Percentiles rank a stretch among this genome's conserved stretches.
phyloP scores from a whole-genome alignment of 2,329 filamentous ascomycete species.

The Aureobasidium sp. region DNA sequence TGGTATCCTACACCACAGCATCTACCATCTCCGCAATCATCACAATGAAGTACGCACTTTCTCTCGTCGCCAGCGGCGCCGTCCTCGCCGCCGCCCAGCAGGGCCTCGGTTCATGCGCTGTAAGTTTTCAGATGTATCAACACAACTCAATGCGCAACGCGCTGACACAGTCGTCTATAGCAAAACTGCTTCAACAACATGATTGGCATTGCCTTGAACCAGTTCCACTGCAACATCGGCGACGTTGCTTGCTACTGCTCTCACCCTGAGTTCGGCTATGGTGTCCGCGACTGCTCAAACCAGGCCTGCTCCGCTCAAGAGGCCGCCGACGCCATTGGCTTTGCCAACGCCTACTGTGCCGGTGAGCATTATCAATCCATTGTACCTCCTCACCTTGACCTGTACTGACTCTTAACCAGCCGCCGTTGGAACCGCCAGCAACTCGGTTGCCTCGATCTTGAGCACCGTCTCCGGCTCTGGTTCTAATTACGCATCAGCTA shows the following conservation, averaged over 20 bases:
- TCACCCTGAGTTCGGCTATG: slow-evolving; percentile 31
- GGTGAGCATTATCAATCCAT: slow-evolving; percentile 1
- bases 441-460: slow-evolving; percentile 12
- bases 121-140: slow-evolving; percentile 22
- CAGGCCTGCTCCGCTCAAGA: slow-evolving; percentile 25
- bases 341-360: slow-evolving; percentile 29
- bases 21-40: slow-evolving; percentile 11
- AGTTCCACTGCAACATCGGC: slow-evolving; percentile 27
- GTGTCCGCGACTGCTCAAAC: slow-evolving; percentile 34
- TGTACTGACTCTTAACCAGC: slow-evolving; percentile 9
- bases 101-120: slow-evolving; percentile 30
- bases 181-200: slow-evolving; percentile 33
- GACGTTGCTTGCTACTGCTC: slow-evolving; percentile 32
- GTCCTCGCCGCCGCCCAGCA: slow-evolving; percentile 29
- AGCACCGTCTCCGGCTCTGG: slow-evolving; percentile 14
- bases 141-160: not conserved
- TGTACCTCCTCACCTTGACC: not conserved
- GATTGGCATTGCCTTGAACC: slow-evolving; percentile 24
- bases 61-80: slow-evolving; percentile 27
- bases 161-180: slow-evolving; percentile 19
- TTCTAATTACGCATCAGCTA: slow-evolving; percentile 16
- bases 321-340: slow-evolving; percentile 26
- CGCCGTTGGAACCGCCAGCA: slow-evolving; percentile 5
- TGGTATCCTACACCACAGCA: slow-evolving; percentile 10
- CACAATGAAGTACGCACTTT: slow-evolving; percentile 30